A percentile compares a stretch with the other conserved stretches of the same genome.
Evolutionary conservation across 768 basidiomycete genomes (phyloP).

Genomic region (Chalciporus chontae): DNA sequence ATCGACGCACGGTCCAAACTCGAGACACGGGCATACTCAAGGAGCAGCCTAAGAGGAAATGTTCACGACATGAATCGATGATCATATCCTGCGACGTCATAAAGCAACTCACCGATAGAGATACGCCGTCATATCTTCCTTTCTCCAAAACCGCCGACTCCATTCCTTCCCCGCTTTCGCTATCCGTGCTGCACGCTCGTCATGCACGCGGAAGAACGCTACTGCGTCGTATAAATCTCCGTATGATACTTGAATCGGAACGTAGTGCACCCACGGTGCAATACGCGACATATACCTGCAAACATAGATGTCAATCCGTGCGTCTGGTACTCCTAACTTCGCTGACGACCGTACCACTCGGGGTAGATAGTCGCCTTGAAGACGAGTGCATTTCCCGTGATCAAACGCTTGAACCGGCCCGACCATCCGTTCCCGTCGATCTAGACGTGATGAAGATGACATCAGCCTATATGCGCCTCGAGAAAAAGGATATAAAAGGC

Average conservation of each 20-base stretch:
- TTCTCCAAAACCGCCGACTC: constrained; percentile 56
- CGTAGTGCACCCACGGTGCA: constrained; percentile 71
- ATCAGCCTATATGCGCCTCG: no score
- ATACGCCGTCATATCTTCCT: constrained; percentile 58
- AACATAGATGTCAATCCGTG: background rate
- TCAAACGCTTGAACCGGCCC: constrained; percentile 61
- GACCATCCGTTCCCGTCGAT: constrained; percentile 69
- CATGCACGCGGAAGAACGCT: constrained; percentile 70
- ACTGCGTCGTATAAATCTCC: constrained; percentile 68
- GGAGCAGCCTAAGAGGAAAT: constrained; percentile 37
- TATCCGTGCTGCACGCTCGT: constrained; percentile 54
- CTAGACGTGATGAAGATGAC: constrained; percentile 23
- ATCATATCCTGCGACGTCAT: accelerated
- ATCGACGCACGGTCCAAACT: constrained; percentile 43
- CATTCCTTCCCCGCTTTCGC: constrained; percentile 54
- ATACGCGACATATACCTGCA: constrained; percentile 53
- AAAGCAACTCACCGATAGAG: constrained; percentile 45
- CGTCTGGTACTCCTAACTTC: no score
- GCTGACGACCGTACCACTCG: constrained; percentile 49
- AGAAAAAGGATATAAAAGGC: no score
- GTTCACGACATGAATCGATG: background rate
- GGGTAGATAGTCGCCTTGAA: constrained; percentile 73
- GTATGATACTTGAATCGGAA: constrained; percentile 63
- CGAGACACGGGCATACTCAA: constrained; percentile 55
- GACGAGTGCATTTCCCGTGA: constrained; percentile 58